Evolutionary conservation across 2,329 filamentous ascomycete species (phyloP), one percentile per base, ranked within the genome.

Genomic region (Colletotrichum abscissum): DNA sequence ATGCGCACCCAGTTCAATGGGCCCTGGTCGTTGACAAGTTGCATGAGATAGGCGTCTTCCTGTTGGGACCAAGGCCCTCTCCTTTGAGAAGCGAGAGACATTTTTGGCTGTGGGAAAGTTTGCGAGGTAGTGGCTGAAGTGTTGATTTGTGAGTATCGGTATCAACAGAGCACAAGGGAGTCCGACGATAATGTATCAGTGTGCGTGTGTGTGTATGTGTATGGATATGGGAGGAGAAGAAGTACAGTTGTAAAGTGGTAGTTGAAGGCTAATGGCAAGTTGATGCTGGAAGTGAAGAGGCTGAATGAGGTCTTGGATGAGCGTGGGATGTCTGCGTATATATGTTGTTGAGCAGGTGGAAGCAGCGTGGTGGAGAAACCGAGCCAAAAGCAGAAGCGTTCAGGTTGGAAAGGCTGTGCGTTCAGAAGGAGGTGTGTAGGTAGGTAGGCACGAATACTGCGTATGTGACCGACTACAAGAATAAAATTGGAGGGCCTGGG

Each of bases 1-100:
- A 98, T 97, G 76, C 91, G 90, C 16, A 98, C 95, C 96, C 96
- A 98, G 88, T 98, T 97, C 81, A 93, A 89, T 38, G 93, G 89
- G 38, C 94, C 94, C 82, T 94, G 91, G 64, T 88, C 87, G 60
- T 89, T 87, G 74, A 97, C 93, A 28, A 96, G 89, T 73, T 90
- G 87, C 76, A 95, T 87, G 28, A 97, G 88, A 74, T 89, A 87
- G 63, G 87, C 84, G 81, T 97, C 95, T 83, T 97, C 95, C 64
- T 88, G 87, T 78, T 92, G 91, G 75, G 94, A 93, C 95, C 95
- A 97, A 72, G 95, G 94, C 71, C 95, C 95, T 84, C 94, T 90
- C 76, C 81, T 79, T 59, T 84, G 74, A 12, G 70, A 52, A 63
- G 57, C 57, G 67, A 74, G 64, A n/a, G 6, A 14, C 42, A 57